Base-by-base conservation (phyloP, 306 rosid genomes). In the Quercus gilva region DNA sequence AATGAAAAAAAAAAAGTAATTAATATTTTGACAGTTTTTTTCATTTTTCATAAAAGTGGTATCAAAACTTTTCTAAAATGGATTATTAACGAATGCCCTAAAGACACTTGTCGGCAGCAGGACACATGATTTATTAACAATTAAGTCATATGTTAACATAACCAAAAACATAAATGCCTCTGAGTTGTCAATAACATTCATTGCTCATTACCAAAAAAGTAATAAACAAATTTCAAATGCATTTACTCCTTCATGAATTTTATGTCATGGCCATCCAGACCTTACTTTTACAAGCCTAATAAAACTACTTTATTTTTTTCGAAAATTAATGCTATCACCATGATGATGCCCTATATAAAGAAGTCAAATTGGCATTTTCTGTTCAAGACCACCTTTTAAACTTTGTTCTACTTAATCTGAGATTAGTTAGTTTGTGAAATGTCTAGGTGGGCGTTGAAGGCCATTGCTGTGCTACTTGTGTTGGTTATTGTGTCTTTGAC, bases 291-390 rank as follows among this genome's bases (percentile, higher is more conserved):
- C 78, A 76, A 71, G 80, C 81, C 80, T 18, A 59, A 88, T 87
- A 35, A 86, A 82, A 56, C 68, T 69, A 63, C 82, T 83, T 89
- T 56, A 79, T 84, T 85, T 84, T 84, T 78, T 83, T 49, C 77
- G 75, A 76, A 81, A 82, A 79, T 75, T 37, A 37, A 75, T 58
- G 80, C 60, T 74, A 81, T 86, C 76, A 85, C 85, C 70, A 83
- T 86, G 85, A 85, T 83, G 70, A 76, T 56, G 90, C 76, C 72
- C 76, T 82, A 88, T 82, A 88, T 91, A 85, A 85, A 86, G 85
- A 82, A 85, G 80, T 79, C 49, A 86, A 79, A 61, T 26, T 17
- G 14, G 73, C 63, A 76, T 64, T 53, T 4, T 79, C 70, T 59
- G 75, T 26, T 2, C 53, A 10, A 10, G 53, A 49, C 15, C 76